Conservation (phyloP, 163 green algal genomes). For the Scenedesmus sp. region DNA sequence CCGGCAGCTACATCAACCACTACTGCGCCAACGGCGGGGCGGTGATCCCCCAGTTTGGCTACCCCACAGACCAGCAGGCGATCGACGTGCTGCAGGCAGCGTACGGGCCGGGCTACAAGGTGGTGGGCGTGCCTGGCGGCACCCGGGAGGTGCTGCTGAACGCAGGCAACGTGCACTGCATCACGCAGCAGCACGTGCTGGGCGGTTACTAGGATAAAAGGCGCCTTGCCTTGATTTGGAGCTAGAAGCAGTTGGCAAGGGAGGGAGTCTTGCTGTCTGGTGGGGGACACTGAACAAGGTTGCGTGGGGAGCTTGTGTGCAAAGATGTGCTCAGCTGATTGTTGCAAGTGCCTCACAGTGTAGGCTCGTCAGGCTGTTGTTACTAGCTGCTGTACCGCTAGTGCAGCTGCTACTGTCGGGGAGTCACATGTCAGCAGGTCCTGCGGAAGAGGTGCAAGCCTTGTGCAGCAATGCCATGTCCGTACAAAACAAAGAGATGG, state of each 20-base stretch:
- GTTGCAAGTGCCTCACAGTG: too few species aligned
- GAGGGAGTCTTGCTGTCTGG: too few species aligned
- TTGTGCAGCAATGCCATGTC: neutral
- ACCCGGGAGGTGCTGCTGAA: conserved; percentile 83
- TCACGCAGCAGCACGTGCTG: conserved; percentile 78
- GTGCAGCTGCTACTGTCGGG: too few species aligned
- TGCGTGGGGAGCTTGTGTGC: too few species aligned
- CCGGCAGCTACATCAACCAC: conserved; percentile 89
- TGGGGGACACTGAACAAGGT: too few species aligned
- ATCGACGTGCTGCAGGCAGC: conserved; percentile 75
- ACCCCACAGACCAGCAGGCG: conserved; percentile 69
- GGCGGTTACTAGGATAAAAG: neutral
- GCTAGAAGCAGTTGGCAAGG: too few species aligned
- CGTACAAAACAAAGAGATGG: neutral
- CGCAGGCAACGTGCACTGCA: conserved; percentile 87
- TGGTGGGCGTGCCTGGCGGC: conserved; percentile 70
- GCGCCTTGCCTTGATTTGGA: too few species aligned
- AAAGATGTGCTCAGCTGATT: too few species aligned
- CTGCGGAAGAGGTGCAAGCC: too few species aligned
- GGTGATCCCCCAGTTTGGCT: conserved; percentile 75
- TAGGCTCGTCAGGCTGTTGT: too few species aligned
- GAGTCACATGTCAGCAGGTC: too few species aligned
- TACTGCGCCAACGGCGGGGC: conserved; percentile 83
- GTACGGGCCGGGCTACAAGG: conserved; percentile 74
- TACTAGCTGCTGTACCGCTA: too few species aligned